Evolutionary conservation across 768 basidiomycete species (phyloP).

Genomic region (Amanita rubescens): DNA sequence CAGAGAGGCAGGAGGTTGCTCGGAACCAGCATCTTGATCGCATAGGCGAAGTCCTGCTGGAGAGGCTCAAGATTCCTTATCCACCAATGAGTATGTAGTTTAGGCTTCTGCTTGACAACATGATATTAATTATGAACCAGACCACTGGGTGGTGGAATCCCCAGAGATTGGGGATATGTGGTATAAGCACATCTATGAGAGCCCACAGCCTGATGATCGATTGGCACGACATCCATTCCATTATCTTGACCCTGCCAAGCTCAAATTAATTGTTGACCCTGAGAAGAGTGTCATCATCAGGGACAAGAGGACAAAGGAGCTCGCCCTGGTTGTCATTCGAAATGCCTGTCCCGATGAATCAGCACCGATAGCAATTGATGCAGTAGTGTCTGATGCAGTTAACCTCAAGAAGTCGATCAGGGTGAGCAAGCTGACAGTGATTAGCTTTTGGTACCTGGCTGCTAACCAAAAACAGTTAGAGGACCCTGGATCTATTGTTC

Average conservation of each 20-base stretch:
- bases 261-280: not conserved
- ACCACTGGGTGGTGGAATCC: not conserved
- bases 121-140: not conserved
- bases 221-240: not conserved
- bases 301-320: not conserved
- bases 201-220: not conserved
- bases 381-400: no score
- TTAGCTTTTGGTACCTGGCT: no score
- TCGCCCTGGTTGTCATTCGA: not conserved
- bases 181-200: not conserved
- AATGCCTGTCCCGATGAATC: no score
- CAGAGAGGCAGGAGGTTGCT: not conserved
- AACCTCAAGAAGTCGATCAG: no score
- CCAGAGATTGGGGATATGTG: not conserved
- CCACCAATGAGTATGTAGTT: not conserved
- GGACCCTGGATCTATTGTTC: constrained; percentile 13
- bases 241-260: not conserved
- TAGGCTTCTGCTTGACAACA: not conserved
- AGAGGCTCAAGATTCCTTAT: not conserved
- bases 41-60: not conserved
- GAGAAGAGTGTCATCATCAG: not conserved
- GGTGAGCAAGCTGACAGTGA: no score
- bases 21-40: not conserved
- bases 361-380: no score
- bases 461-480: no score